phyloP scores from a whole-genome alignment of 164 flowering plant species.

The Nymphaea colorata region DNA sequence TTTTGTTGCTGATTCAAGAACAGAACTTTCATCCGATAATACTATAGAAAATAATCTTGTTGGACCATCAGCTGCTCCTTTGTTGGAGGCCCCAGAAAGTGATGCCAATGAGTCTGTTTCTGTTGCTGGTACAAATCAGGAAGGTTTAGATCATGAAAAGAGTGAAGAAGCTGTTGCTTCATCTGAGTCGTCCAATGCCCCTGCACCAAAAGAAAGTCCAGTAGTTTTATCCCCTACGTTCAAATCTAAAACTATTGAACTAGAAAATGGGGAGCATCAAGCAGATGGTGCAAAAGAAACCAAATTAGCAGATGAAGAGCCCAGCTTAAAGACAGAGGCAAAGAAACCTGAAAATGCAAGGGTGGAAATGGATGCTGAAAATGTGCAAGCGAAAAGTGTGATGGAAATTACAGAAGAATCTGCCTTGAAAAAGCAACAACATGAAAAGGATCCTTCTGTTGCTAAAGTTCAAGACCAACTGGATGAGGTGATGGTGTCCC shows the following conservation, averaged over 20 bases:
- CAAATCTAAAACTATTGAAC: conserved; percentile 18
- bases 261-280: conserved; percentile 19
- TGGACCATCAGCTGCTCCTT: conserved; percentile 12
- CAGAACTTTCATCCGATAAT: conserved; percentile 16
- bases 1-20: conserved; percentile 13
- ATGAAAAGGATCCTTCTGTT: conserved; percentile 19
- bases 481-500: conserved; percentile 58
- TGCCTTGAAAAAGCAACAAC: conserved; percentile 21
- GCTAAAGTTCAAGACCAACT: conserved; percentile 73
- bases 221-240: too few species aligned
- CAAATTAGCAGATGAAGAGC: conserved; percentile 20
- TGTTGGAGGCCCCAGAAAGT: conserved; percentile 16
- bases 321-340: conserved; percentile 19
- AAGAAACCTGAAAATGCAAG: conserved; percentile 24
- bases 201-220: too few species aligned
- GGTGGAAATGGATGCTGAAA: conserved; percentile 17
- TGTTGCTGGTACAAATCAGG: conserved; percentile 12
- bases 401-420: conserved; percentile 27
- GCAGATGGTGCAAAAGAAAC: conserved; percentile 20
- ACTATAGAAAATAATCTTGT: conserved; percentile 15
- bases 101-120: conserved; percentile 16
- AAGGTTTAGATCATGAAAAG: conserved; percentile 16
- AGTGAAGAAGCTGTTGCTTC: conserved; percentile 16
- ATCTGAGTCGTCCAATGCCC: conserved; percentile 6
- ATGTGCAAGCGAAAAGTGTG: conserved; percentile 20